Conservation (phyloP, 805 yeast species). For the Cyberlindnera mrakii region DNA sequence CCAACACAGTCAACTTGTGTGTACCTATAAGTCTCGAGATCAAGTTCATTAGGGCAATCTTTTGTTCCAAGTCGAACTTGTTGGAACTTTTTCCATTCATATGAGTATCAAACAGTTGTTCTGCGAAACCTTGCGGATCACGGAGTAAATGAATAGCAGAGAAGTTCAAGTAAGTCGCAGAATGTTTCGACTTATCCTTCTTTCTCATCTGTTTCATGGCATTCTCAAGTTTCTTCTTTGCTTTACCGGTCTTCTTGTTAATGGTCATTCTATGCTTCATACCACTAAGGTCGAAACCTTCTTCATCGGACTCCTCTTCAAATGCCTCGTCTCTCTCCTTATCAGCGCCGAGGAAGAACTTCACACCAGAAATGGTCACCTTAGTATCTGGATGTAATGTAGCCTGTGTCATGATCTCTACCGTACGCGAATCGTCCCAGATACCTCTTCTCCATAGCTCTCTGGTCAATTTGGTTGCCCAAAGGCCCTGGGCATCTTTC, state of each 20-base stretch:
- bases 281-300: conserved; percentile 65
- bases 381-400: conserved; percentile 82
- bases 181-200: conserved; percentile 49
- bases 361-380: conserved; percentile 84
- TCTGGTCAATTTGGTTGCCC: conserved; percentile 94
- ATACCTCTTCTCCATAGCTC: conserved; percentile 97
- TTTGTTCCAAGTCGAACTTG: conserved; percentile 79
- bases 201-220: conserved; percentile 69
- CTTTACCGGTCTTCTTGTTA: conserved; percentile 75
- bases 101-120: conserved; percentile 66
- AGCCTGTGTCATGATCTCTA: conserved; percentile 97
- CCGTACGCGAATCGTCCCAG: conserved; percentile 96
- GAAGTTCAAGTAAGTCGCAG: conserved; percentile 75
- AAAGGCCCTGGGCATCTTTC: conserved; percentile 77
- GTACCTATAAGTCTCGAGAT: conserved; percentile 88
- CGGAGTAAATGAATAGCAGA: conserved; percentile 90
- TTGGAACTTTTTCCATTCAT: conserved; percentile 63
- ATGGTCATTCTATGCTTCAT: conserved; percentile 77
- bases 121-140: conserved; percentile 98
- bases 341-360: conserved; percentile 92
- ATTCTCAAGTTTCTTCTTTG: conserved; percentile 71
- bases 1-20: conserved; percentile 86
- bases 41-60: conserved; percentile 80
- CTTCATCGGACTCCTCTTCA: conserved; percentile 65
- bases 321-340: conserved; percentile 83